Evolutionary conservation across 805 yeast genomes (phyloP).

Genomic region (Candida endomychidarum): DNA sequence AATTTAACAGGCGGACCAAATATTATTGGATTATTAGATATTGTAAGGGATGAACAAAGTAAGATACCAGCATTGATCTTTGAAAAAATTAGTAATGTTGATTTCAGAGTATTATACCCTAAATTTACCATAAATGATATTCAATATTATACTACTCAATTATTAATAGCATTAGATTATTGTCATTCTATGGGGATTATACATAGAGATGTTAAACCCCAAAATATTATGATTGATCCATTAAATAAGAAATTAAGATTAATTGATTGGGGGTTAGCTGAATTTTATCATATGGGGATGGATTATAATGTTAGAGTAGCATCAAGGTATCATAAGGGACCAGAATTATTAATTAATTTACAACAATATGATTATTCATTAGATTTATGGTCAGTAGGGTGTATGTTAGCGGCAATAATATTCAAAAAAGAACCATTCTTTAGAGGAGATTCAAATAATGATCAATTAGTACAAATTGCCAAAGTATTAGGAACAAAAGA

Average conservation of each 20-base stretch:
- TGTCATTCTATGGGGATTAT: slow-evolving; percentile 93
- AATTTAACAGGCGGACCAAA: slow-evolving; percentile 84
- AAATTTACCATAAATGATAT: slow-evolving; percentile 72
- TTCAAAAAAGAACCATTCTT: slow-evolving; percentile 90
- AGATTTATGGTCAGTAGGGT: slow-evolving; percentile 90
- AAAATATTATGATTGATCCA: slow-evolving; percentile 91
- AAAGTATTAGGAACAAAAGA: slow-evolving; percentile 84
- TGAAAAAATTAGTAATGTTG: slow-evolving; percentile 81
- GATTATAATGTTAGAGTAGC: slow-evolving; percentile 93
- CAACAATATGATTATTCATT: slow-evolving; percentile 85
- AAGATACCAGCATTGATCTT: slow-evolving; percentile 88
- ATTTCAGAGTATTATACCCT: slow-evolving; percentile 84
- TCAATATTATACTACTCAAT: slow-evolving; percentile 77
- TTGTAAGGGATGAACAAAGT: slow-evolving; percentile 81
- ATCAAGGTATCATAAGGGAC: slow-evolving; percentile 88
- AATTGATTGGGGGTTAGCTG: slow-evolving; percentile 95
- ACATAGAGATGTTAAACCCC: slow-evolving; percentile 94
- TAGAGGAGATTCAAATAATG: slow-evolving; percentile 91
- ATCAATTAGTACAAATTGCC: slow-evolving; percentile 88
- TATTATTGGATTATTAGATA: slow-evolving; percentile 71
- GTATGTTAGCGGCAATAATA: slow-evolving; percentile 85
- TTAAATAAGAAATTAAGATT: slow-evolving; percentile 58
- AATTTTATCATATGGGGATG: slow-evolving; percentile 84
- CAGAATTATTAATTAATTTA: slow-evolving; percentile 80
- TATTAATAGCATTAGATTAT: slow-evolving; percentile 79